These are phyloP conservation scores for Viola odorata DNA, from an alignment of 345 rosid genomes.

Conservation along the genomic window DNA sequence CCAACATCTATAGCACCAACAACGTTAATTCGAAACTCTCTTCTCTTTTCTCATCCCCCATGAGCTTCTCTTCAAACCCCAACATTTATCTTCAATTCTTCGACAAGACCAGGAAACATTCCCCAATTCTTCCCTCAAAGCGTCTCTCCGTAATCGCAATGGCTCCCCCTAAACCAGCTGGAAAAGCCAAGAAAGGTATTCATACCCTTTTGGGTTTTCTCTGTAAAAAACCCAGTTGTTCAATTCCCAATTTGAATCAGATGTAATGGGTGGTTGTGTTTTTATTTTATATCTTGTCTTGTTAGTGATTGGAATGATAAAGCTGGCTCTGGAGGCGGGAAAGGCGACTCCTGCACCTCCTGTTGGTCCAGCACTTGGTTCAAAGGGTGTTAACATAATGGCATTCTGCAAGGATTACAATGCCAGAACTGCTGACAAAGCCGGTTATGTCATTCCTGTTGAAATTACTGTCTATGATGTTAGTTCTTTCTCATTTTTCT, in stretches of 20 bases:
- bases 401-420: constrained; percentile 96
- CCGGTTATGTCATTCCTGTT: constrained; percentile 87
- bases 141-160: constrained; percentile 75
- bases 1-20: background rate
- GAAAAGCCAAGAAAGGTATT: constrained; percentile 81
- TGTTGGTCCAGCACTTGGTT: constrained; percentile 86
- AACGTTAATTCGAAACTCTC: constrained; percentile 27
- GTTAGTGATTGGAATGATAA: constrained; percentile 67
- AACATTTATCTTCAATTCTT: constrained; percentile 45
- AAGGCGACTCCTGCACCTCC: constrained; percentile 97
- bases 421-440: constrained; percentile 94
- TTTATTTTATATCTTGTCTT: background rate
- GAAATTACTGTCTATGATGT: constrained; percentile 93
- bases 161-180: constrained; percentile 94
- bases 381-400: constrained; percentile 87
- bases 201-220: background rate
- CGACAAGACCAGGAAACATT: constrained; percentile 21
- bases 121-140: constrained; percentile 45
- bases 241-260: too few relatives aligned
- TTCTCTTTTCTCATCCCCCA: constrained; percentile 33
- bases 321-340: constrained; percentile 91
- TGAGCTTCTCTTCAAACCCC: constrained; percentile 43
- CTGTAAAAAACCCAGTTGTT: background rate
- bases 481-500: constrained; percentile 17
- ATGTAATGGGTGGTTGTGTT: background rate